Conservation (phyloP, 305 asterid species). For the Solanum aculeatissimum region DNA sequence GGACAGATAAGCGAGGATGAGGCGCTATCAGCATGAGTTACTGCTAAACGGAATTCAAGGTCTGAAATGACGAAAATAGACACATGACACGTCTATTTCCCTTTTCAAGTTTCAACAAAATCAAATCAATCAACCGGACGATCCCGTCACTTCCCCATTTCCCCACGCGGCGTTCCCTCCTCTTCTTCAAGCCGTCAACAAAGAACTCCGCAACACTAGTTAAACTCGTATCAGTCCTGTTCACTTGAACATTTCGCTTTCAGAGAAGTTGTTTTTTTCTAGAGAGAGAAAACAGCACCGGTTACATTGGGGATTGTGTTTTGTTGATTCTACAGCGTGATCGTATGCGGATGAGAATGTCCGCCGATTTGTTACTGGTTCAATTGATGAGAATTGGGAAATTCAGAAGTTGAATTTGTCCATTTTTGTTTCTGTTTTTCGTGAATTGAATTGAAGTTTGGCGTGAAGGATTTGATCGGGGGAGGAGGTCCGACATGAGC, state of each 20-base stretch:
- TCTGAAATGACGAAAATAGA: not conserved
- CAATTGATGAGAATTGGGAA: not conserved
- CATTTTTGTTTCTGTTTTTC: not conserved
- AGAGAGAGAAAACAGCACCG: not conserved
- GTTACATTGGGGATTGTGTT: not conserved
- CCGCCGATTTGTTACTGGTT: not conserved
- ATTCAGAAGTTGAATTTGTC: not conserved
- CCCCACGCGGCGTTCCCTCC: constrained; percentile 2
- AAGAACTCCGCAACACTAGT: not conserved
- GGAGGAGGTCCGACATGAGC: constrained; percentile 27
- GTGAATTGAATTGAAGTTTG: not conserved
- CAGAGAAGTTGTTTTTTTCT: not conserved
- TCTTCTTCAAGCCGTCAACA: not conserved
- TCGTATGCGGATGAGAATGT: constrained; percentile 1
- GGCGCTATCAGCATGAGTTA: not conserved
- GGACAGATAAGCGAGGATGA: not conserved
- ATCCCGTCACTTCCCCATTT: not conserved
- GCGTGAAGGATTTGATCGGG: not conserved
- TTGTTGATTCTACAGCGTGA: not conserved
- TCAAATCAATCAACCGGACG: constrained; percentile 1
- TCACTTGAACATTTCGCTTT: not conserved
- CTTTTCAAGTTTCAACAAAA: not conserved
- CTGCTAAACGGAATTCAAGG: not conserved
- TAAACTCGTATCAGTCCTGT: not conserved
- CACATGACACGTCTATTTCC: not conserved